phyloP scores from a whole-genome alignment of 1,139 yeast genomes.

The Geotrichum siamense region DNA sequence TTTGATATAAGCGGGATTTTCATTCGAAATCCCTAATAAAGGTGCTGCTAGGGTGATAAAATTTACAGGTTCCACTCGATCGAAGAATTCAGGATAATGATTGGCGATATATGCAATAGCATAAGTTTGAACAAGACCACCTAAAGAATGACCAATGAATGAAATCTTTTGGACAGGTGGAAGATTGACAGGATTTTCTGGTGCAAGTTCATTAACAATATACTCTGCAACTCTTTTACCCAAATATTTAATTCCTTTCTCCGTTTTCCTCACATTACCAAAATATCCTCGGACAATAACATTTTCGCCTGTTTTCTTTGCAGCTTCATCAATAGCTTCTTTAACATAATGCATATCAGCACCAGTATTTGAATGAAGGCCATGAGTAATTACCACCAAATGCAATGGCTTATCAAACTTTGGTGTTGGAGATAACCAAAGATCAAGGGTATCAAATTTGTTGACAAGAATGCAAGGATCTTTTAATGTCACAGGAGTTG shows the following conservation, averaged over 20 bases:
- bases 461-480: neutral
- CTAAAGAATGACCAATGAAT: slow-evolving; percentile 86
- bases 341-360: slow-evolving; percentile 84
- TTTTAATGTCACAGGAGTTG: slow-evolving; percentile 3
- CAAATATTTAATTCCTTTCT: slow-evolving; percentile 77
- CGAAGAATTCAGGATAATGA: slow-evolving; percentile 67
- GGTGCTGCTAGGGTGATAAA: slow-evolving; percentile 87
- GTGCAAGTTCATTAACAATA: slow-evolving; percentile 52
- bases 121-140: slow-evolving; percentile 86
- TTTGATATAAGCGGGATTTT: slow-evolving; percentile 82
- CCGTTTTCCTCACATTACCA: slow-evolving; percentile 85
- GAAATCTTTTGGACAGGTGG: slow-evolving; percentile 54
- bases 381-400: slow-evolving; percentile 78
- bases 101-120: slow-evolving; percentile 75
- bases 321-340: slow-evolving; percentile 61
- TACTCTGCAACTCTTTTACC: slow-evolving; percentile 80
- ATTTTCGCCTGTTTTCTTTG: slow-evolving; percentile 45
- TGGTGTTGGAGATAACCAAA: slow-evolving; percentile 63
- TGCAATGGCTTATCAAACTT: slow-evolving; percentile 48
- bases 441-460: slow-evolving; percentile 50
- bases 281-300: slow-evolving; percentile 74
- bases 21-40: slow-evolving; percentile 73
- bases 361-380: slow-evolving; percentile 81
- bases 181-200: slow-evolving; percentile 24
- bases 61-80: slow-evolving; percentile 61